Conservation (phyloP, 31 red algal species). For the Odonthalia washingtoniensis region DNA sequence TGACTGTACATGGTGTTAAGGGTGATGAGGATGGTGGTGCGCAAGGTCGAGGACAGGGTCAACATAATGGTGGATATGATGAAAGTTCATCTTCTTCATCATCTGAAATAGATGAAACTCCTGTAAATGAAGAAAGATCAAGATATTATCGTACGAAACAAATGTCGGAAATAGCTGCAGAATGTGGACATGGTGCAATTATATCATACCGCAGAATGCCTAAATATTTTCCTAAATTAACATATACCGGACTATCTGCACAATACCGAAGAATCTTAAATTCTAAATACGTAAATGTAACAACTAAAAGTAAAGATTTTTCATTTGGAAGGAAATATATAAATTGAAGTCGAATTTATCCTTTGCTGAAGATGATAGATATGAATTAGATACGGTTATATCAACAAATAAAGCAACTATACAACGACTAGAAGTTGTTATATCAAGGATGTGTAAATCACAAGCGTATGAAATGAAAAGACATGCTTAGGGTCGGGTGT, state of each 20-base stretch:
- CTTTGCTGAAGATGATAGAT: constrained; percentile 95
- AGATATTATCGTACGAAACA: constrained; percentile 67
- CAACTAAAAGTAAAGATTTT: constrained; percentile 90
- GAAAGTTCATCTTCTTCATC: constrained; percentile 62
- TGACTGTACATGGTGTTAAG: too few relatives aligned
- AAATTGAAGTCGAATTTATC: constrained; percentile 88
- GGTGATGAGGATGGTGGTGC: constrained; percentile 34
- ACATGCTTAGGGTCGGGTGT: constrained; percentile 86
- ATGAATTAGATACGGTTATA: constrained; percentile 97
- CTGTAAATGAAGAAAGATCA: constrained; percentile 52
- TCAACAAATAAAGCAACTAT: constrained; percentile 94
- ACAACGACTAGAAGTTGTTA: constrained; percentile 84
- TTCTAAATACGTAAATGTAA: constrained; percentile 89
- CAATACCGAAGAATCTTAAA: constrained; percentile 85
- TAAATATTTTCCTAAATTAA: constrained; percentile 61
- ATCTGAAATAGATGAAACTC: constrained; percentile 42
- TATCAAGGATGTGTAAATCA: constrained; percentile 73
- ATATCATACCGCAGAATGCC: constrained; percentile 84
- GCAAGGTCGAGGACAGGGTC: constrained; percentile 19
- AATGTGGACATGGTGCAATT: constrained; percentile 50
- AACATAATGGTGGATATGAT: too few relatives aligned
- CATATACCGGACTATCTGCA: constrained; percentile 64
- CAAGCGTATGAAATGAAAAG: constrained; percentile 74
- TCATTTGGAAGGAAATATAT: constrained; percentile 85
- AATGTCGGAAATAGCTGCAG: constrained; percentile 90